Conservation (phyloP, 2,329 filamentous ascomycete species). For the Xylariaceae sp. region DNA sequence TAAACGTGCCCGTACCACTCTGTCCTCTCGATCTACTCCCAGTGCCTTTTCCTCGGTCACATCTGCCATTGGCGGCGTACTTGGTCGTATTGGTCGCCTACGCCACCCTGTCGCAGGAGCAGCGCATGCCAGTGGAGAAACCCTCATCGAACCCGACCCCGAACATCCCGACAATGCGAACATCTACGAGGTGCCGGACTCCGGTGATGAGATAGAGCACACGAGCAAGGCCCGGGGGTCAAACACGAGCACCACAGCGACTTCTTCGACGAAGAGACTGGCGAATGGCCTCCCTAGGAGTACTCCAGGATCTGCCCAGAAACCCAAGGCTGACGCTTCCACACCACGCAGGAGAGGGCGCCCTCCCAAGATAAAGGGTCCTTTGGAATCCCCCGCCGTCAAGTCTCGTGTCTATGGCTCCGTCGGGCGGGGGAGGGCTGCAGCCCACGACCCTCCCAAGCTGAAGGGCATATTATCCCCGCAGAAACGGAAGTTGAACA, state of each 20-base stretch:
- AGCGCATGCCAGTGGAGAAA: constrained; percentile 6
- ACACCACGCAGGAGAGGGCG: constrained; percentile 23
- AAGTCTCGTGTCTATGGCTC: constrained; percentile 14
- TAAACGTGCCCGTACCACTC: constrained; percentile 17
- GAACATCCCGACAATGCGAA: constrained; percentile 16
- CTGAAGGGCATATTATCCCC: constrained; percentile 57
- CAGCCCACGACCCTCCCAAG: constrained; percentile 11
- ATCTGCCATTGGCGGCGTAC: constrained; percentile 21
- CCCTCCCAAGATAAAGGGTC: constrained; percentile 13
- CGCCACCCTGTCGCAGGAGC: constrained; percentile 4
- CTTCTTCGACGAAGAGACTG: constrained; percentile 14
- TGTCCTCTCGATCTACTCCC: constrained; percentile 22
- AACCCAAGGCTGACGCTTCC: neutral
- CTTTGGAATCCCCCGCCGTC: constrained; percentile 6
- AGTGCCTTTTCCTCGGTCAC: constrained; percentile 22
- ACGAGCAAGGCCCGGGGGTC: neutral
- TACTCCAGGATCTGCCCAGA: neutral
- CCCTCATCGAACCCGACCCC: constrained; percentile 20
- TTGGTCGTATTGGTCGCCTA: constrained; percentile 8
- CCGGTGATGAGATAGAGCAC: constrained; percentile 22
- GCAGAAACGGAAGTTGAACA: constrained; percentile 38
- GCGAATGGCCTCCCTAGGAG: constrained; percentile 1
- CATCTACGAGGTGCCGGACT: constrained; percentile 28
- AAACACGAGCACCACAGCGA: constrained; percentile 9
- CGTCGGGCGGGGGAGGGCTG: constrained; percentile 4